phyloP scores from a whole-genome alignment of 1,139 yeast genomes.

The Lodderomyces orthopsilosis region DNA sequence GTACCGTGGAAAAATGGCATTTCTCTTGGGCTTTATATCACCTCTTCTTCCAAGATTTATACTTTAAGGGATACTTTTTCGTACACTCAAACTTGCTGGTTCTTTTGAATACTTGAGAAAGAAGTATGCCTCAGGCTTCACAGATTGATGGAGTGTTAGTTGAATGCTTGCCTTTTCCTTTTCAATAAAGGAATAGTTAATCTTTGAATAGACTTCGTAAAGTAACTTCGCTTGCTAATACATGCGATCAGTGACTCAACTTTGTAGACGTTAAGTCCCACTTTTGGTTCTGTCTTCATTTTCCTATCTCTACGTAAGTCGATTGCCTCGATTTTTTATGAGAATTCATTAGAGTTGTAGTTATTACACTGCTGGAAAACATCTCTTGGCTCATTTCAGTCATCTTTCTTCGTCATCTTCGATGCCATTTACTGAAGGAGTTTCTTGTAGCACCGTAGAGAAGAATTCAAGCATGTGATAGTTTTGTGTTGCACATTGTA shows the following conservation, averaged over 20 bases:
- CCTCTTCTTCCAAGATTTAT: conserved; percentile 48
- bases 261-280: not conserved
- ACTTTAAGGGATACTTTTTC: conserved; percentile 41
- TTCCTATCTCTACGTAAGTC: no score
- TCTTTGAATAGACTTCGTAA: no score
- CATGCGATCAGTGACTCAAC: not conserved
- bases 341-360: no score
- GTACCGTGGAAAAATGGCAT: conserved; percentile 56
- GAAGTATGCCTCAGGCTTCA: conserved; percentile 19
- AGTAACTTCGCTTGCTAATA: not conserved
- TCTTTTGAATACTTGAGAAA: conserved; percentile 22
- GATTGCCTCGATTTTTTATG: no score
- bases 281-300: no score
- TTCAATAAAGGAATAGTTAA: not conserved
- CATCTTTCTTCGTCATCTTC: no score
- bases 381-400: no score
- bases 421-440: not conserved
- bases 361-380: no score
- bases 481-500: not conserved
- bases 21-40: conserved; percentile 31
- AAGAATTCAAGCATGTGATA: not conserved
- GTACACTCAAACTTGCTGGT: conserved; percentile 45
- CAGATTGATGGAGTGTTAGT: not conserved
- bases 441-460: not conserved
- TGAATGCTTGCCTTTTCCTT: not conserved